Base-by-base conservation (phyloP, 805 yeast genomes). In the Saccharomycodes ludwigii region DNA sequence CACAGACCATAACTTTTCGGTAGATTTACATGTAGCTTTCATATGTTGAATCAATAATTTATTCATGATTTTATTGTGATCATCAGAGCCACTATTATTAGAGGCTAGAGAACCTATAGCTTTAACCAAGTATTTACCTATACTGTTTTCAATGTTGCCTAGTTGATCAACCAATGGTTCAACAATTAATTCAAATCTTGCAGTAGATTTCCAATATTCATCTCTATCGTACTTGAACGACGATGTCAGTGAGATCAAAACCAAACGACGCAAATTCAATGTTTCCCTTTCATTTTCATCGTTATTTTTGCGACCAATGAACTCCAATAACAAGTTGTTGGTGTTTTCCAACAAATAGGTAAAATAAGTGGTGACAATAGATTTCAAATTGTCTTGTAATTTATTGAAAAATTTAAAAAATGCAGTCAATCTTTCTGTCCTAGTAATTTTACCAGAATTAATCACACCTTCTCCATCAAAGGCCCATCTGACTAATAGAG, bases 181-280 rank as follows among this genome's bases (percentile, higher is more conserved):
- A 11, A 76, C 67, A 17, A 85, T 66, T 31, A 72, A 58, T 24
- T 80, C 93, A 51, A 84, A 91, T 51, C 98, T 72, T 17, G 84
- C 71, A 32, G 77, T 78, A 27, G 84, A 73, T 36, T 80, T 77
- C 99, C 99, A 91, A 60, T 82, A 91, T 47, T 91, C 98, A 45
- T 81, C 94, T 48, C 77, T 82, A 49, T 88, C 96, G 48, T 75
- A 78, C 47, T 76, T 81, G 63, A 91, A 85, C 2, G 95, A 79
- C 1, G 83, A 67, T 0, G 76, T 71, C 40, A 91, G 59, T 0
- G 95, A 75, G 40, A 71, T 75, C 32, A 85, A 59, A 14, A 86
- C 54, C 24, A 82, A 57, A 58, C 95, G 74, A 57, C 84, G 76
- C 43, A 85, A 61, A 40, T 73, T 71, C 29, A 66, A 54, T 35